phyloP scores from a whole-genome alignment of 805 yeast genomes.

The Metschnikowia lunata region DNA sequence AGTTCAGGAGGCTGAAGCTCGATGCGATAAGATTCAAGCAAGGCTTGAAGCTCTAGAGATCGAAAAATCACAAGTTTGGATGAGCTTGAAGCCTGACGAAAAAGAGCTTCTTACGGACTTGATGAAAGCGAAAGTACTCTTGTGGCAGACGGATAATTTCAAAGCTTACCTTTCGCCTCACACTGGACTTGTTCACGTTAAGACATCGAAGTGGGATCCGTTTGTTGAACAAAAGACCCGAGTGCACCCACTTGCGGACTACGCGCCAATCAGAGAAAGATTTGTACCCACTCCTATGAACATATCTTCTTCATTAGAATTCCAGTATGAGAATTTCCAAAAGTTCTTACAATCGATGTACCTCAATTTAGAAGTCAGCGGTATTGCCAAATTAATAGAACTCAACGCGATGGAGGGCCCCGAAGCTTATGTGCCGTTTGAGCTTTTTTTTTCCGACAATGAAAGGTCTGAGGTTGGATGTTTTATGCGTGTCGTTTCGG shows the following conservation, averaged over 20 bases:
- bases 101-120: constrained; percentile 1
- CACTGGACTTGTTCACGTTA: constrained; percentile 5
- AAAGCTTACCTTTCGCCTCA: not conserved
- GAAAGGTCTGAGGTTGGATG: not conserved
- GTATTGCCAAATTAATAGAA: not conserved
- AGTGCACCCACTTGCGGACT: not conserved
- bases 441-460: constrained; percentile 1
- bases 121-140: constrained; percentile 5
- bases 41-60: not conserved
- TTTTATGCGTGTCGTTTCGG: not conserved
- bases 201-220: constrained; percentile 1
- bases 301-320: not conserved
- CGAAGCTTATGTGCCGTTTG: constrained; percentile 2
- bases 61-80: not conserved
- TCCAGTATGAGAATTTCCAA: constrained; percentile 1
- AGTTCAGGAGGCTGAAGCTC: not conserved
- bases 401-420: not conserved
- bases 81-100: not conserved
- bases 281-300: not conserved
- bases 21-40: constrained; percentile 1
- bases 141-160: constrained; percentile 3
- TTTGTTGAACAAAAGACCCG: not conserved
- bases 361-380: not conserved
- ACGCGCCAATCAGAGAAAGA: not conserved
- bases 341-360: not conserved